Base-by-base conservation (phyloP, 2,329 filamentous ascomycete species). In the Fusarium nelsonii region DNA sequence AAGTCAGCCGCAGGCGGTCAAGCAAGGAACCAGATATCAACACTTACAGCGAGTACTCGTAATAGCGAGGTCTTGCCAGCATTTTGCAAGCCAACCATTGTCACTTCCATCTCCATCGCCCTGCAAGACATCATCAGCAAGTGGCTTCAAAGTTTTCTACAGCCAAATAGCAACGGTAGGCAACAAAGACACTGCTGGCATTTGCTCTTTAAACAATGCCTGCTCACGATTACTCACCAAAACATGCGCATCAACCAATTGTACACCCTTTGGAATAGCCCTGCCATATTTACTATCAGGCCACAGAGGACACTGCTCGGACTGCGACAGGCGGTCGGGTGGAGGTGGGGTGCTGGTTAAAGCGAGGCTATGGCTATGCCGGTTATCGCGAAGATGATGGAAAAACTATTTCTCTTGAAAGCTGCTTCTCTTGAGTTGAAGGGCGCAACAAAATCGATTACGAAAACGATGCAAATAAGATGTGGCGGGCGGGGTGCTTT, bases 61-160 rank as follows among this genome's bases (percentile, higher is more conserved):
- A 99, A 85, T 77, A 99, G 82, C 67, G 95, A 98, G 39, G 96
- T 98, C 84, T 99, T 99, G 77, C 96, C 96, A 63, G 96, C 96
- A 83, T 98, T 98, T 80, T 99, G 96, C 78, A 99, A 84, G 26
- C 96, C 96, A 79, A 99, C 95, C 91, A 99, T 97, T 74, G 96
- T 98, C 79, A 99, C 95, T 83, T 99, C 96, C 94, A 99, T 97
- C 85, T 99, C 96, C 72, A 94, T 97, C 73, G 95, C 94, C 96
- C 95, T 97, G 71, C 66, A 60, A 52, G 30, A 37, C 20, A 41
- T 40, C 45, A 58, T 77, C 66, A 77, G 66, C 68, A 70, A 71
- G 62, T 71, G 62, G 72, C 69, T 58, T 39, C 60, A 70, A 54
- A 46, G 55, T 67, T 43, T 51, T 57, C 58, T 40, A 51, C 58